Percentiles rank a stretch among this genome's conserved stretches.
Conservation (phyloP, 306 rosid genomes). For the Arachis hypogaea region DNA sequence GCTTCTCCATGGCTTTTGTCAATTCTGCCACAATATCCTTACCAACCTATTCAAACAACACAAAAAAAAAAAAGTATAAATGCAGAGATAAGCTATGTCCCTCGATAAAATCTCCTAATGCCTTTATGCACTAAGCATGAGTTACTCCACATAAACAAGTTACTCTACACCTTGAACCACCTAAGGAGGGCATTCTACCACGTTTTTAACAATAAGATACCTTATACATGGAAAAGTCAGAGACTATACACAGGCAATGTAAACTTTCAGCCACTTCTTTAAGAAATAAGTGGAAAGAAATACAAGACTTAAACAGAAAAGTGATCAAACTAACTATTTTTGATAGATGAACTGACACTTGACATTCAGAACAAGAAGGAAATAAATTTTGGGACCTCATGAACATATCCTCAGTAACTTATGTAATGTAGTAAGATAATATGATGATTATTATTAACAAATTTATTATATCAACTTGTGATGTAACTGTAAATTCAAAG, state of each 20-base stretch:
- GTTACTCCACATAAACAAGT: conserved; percentile 13
- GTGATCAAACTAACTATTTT: conserved; percentile 11
- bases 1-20: conserved; percentile 64
- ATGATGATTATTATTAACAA: not conserved
- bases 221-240: too few relatives aligned
- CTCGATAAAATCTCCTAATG: not conserved
- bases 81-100: conserved; percentile 12
- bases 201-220: too few relatives aligned
- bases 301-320: not conserved
- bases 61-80: conserved; percentile 19
- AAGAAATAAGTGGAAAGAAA: conserved; percentile 7
- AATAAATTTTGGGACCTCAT: conserved; percentile 1
- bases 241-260: too few relatives aligned
- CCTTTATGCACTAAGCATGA: not conserved
- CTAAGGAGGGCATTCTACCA: too few relatives aligned
- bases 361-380: not conserved
- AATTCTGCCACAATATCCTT: conserved; percentile 79
- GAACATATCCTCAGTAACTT: conserved; percentile 18
- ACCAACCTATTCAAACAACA: conserved; percentile 62
- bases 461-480: conserved; percentile 5
- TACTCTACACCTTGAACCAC: not conserved
- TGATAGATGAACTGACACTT: not conserved
- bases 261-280: too few relatives aligned
- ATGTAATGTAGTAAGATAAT: conserved; percentile 1
- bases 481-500: conserved; percentile 9